phyloP scores from a whole-genome alignment of 129 eudicot species.

The Solidago caesia region DNA sequence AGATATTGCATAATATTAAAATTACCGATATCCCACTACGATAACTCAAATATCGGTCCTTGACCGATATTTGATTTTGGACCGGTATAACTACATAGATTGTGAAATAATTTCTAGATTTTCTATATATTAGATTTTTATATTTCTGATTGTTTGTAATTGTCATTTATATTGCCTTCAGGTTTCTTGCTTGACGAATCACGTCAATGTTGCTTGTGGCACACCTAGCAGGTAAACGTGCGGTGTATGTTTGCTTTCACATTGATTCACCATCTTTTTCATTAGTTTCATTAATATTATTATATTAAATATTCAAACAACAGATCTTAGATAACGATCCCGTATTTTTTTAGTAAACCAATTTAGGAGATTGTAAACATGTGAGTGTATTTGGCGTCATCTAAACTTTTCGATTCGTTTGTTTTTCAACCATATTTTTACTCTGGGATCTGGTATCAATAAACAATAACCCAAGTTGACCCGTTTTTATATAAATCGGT shows the following conservation, averaged over 20 bases:
- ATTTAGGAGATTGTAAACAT: background rate
- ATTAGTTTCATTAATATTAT: background rate
- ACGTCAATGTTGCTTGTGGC: slow-evolving; percentile 82
- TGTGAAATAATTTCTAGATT: no score
- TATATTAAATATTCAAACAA: background rate
- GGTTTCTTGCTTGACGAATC: slow-evolving; percentile 69
- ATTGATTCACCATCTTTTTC: background rate
- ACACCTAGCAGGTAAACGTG: slow-evolving; percentile 79
- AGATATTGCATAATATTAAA: no score
- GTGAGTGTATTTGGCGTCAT: background rate
- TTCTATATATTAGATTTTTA: no score
- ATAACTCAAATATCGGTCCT: no score
- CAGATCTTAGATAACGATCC: background rate
- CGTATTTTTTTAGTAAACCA: background rate
- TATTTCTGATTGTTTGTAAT: slow-evolving; percentile 7
- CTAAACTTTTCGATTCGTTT: background rate
- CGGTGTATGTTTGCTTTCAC: slow-evolving; percentile 1
- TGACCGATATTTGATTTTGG: no score
- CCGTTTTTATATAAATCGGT: background rate
- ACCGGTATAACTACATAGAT: no score
- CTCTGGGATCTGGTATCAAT: background rate
- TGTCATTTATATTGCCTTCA: slow-evolving; percentile 26
- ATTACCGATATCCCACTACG: no score
- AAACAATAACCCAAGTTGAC: background rate
- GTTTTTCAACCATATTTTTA: background rate